Conservation (phyloP, 495 filamentous ascomycete genomes). For the Pyrenopolyporus hunteri region DNA sequence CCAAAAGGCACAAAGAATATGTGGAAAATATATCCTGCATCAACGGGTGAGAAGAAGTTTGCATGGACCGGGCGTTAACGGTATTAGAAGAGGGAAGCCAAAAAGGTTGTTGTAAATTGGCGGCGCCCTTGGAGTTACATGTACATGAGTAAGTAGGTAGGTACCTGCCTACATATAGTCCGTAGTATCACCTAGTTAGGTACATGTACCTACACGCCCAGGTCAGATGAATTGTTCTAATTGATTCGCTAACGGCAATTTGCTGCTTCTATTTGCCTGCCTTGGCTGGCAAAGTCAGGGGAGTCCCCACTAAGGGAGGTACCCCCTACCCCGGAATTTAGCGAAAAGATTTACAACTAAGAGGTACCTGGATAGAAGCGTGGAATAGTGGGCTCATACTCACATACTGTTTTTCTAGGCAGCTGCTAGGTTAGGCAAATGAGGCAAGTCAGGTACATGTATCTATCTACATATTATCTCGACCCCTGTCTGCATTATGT, state of each 20-base stretch:
- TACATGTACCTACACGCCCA: too few species aligned
- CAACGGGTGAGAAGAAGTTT: background rate
- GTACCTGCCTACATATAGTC: too few species aligned
- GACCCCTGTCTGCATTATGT: background rate
- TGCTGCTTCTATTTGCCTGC: background rate
- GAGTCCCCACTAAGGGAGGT: background rate
- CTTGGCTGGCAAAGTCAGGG: background rate
- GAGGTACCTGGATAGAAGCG: background rate
- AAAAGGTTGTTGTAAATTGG: slow-evolving; percentile 3
- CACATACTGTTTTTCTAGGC: too few species aligned
- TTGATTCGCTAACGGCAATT: slow-evolving; percentile 30
- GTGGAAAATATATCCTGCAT: background rate
- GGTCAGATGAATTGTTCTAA: slow-evolving; percentile 16
- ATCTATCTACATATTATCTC: background rate
- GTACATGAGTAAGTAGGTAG: too few species aligned
- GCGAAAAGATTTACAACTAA: slow-evolving; percentile 4
- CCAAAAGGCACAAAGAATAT: slow-evolving; percentile 5
- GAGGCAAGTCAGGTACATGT: too few species aligned
- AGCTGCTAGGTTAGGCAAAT: too few species aligned
- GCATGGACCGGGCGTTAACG: slow-evolving; percentile 1
- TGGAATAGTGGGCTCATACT: background rate
- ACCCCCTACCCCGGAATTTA: slow-evolving; percentile 34
- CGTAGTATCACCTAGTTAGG: too few species aligned
- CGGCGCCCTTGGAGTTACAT: background rate
- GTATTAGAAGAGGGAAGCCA: slow-evolving; percentile 15